phyloP scores from a whole-genome alignment of 306 rosid genomes.

The Trichosanthes cucumerina region DNA sequence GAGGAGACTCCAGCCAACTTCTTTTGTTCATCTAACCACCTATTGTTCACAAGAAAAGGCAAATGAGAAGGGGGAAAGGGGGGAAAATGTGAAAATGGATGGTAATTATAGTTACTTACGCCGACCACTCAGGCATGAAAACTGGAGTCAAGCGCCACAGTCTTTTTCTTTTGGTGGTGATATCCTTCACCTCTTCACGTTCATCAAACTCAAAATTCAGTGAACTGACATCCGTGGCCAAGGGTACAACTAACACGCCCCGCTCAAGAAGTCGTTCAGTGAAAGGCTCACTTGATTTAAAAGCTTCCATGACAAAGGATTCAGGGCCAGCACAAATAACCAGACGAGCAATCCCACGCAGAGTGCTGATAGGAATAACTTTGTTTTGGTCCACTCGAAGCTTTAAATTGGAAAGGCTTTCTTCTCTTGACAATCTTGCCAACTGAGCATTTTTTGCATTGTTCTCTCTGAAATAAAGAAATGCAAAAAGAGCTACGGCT shows the following conservation, averaged over 20 bases:
- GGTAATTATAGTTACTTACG: constrained; percentile 35
- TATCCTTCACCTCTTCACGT: constrained; percentile 38
- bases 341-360: constrained; percentile 81
- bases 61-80: neutral
- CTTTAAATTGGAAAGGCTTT: constrained; percentile 68
- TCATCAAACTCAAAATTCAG: constrained; percentile 53
- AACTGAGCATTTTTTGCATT: constrained; percentile 64
- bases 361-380: constrained; percentile 48
- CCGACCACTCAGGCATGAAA: constrained; percentile 49
- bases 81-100: constrained; percentile 1
- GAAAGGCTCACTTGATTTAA: constrained; percentile 60
- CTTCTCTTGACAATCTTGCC: constrained; percentile 82
- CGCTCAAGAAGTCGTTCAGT: constrained; percentile 68
- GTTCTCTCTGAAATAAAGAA: constrained; percentile 66
- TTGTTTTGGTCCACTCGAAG: constrained; percentile 60
- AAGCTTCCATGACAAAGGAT: constrained; percentile 51
- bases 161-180: constrained; percentile 49
- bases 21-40: constrained; percentile 93
- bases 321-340: constrained; percentile 86
- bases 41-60: constrained; percentile 13
- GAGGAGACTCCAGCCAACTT: constrained; percentile 67
- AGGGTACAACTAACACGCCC: constrained; percentile 82
- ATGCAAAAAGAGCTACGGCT: constrained; percentile 68
- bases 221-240: constrained; percentile 52
- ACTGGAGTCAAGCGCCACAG: constrained; percentile 82